phyloP scores from a whole-genome alignment of 2,329 filamentous ascomycete species.

The Leptographium procerum region DNA sequence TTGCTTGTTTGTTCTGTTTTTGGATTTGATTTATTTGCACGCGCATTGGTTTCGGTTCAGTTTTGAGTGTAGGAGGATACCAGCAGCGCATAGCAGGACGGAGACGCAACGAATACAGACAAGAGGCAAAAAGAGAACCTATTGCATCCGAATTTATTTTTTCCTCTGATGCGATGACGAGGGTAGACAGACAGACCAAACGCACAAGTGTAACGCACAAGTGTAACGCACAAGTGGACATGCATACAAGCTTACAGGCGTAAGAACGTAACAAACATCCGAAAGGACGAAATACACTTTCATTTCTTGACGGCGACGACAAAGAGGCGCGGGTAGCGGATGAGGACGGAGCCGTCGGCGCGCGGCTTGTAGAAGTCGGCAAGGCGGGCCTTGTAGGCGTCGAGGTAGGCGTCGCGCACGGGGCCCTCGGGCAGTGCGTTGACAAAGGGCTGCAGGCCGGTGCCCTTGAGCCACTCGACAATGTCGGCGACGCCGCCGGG shows the following conservation, averaged over 20 bases:
- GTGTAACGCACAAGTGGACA: too few species aligned
- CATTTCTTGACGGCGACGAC: constrained; percentile 29
- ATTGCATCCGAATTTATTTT: background rate
- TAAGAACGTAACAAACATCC: too few species aligned
- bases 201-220: too few species aligned
- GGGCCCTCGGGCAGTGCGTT: constrained; percentile 28
- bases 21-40: background rate
- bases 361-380: constrained; percentile 29
- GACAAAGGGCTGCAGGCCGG: constrained; percentile 43
- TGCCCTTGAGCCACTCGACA: constrained; percentile 49
- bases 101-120: background rate
- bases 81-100: constrained; percentile 2
- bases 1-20: background rate
- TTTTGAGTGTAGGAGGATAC: background rate
- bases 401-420: constrained; percentile 31
- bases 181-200: too few species aligned
- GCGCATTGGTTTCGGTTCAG: too few species aligned
- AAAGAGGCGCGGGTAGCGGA: constrained; percentile 46
- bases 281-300: background rate
- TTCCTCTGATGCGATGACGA: too few species aligned
- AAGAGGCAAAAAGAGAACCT: background rate
- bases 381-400: constrained; percentile 33
- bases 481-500: constrained; percentile 34
- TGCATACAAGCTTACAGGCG: too few species aligned
- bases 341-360: constrained; percentile 39